phyloP scores from a whole-genome alignment of 768 basidiomycete genomes.

The Pleurotus salmoneostramineus region DNA sequence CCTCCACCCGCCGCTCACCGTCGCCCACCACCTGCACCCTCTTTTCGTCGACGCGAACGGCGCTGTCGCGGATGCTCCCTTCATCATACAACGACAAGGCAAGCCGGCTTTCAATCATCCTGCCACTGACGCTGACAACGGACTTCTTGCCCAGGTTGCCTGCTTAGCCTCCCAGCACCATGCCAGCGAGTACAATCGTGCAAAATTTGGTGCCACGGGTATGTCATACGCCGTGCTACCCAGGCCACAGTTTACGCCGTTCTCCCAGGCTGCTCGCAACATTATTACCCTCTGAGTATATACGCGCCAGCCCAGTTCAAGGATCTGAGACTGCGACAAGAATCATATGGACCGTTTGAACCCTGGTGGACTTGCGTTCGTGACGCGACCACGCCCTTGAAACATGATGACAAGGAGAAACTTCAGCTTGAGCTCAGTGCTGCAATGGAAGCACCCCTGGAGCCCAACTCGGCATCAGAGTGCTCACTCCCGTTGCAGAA shows the following conservation, averaged over 20 bases:
- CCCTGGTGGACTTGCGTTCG: slow-evolving; percentile 46
- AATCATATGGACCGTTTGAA: slow-evolving; percentile 25
- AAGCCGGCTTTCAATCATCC: not conserved
- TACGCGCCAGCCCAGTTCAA: slow-evolving; percentile 55
- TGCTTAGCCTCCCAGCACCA: slow-evolving; percentile 74
- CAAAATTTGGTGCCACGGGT: slow-evolving; percentile 57
- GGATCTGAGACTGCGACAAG: slow-evolving; percentile 51
- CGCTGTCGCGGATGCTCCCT: not conserved
- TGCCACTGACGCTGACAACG: not conserved
- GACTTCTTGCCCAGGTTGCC: slow-evolving; percentile 34
- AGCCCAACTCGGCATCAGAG: not conserved
- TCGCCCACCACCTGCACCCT: not conserved
- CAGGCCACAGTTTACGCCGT: not conserved
- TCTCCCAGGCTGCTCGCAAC: slow-evolving; percentile 46
- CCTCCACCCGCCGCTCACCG: not conserved
- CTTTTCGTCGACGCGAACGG: not conserved
- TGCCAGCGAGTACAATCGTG: slow-evolving; percentile 60
- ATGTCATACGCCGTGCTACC: too few relatives aligned
- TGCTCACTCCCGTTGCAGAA: slow-evolving; percentile 7
- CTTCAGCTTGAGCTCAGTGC: slow-evolving; percentile 48
- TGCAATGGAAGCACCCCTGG: slow-evolving; percentile 47
- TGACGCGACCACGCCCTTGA: slow-evolving; percentile 21
- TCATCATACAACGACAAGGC: not conserved
- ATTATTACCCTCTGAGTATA: slow-evolving; percentile 62
- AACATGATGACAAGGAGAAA: slow-evolving; percentile 13